Percentiles rank a stretch among this genome's conserved stretches.
phyloP scores from a whole-genome alignment of 1,284 basidiomycete species.

The Sanguinoderma infundibulare region DNA sequence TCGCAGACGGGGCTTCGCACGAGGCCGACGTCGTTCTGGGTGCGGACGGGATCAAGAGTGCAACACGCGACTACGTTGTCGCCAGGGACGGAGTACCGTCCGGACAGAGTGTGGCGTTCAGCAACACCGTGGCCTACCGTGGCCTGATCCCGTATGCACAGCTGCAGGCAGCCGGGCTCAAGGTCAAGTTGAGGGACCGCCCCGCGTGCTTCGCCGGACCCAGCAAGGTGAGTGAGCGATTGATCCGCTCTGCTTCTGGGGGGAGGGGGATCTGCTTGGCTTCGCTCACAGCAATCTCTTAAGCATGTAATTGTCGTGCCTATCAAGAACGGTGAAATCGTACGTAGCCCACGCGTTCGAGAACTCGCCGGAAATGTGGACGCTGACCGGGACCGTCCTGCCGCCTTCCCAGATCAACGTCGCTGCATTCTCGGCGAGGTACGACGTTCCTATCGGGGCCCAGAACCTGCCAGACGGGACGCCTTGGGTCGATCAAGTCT shows the following conservation, averaged over 20 bases:
- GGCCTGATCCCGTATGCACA: conserved; percentile 45
- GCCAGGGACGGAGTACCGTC: conserved; percentile 24
- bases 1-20: conserved; percentile 49
- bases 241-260: not conserved
- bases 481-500: conserved; percentile 52
- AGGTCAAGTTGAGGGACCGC: conserved; percentile 40
- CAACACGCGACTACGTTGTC: conserved; percentile 43
- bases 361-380: too few relatives aligned
- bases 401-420: conserved; percentile 50
- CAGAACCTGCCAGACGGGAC: conserved; percentile 38
- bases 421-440: conserved; percentile 52
- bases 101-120: conserved; percentile 40
- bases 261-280: not conserved
- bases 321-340: conserved; percentile 47
- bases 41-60: conserved; percentile 57
- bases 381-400: conserved; percentile 12
- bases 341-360: conserved; percentile 32
- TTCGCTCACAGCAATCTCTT: not conserved
- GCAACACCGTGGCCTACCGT: conserved; percentile 52
- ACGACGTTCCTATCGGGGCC: conserved; percentile 40
- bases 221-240: conserved; percentile 47
- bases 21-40: conserved; percentile 57
- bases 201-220: conserved; percentile 48
- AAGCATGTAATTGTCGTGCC: conserved; percentile 65
- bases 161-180: conserved; percentile 45